Evolutionary conservation across 1,284 basidiomycete species (phyloP), one percentile per base, ranked within the genome.

Genomic region (Rhodotorula sp.): DNA sequence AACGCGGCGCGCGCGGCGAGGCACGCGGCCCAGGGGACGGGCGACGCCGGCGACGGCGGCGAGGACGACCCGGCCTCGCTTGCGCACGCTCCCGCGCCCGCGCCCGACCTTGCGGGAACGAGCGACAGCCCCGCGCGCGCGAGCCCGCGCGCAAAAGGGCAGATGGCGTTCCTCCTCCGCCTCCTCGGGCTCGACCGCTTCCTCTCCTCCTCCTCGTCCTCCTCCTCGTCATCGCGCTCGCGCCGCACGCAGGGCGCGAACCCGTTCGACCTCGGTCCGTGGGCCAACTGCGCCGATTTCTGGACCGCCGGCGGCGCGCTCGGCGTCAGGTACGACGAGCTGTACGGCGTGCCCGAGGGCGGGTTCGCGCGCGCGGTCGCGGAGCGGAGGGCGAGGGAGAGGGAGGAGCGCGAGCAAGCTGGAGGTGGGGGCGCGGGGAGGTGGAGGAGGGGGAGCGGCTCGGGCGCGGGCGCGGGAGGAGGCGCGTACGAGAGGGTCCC

Each of bases 281-380:
- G 89, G 25, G 85, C 87, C 77, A 99, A 99, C 82, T 99, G 97
- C 82, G 88, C 87, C 75, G 96, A 99, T 83, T 99, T 99, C 81
- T 99, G 96, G 96, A 88, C 89, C 58, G 87, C 86, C 64, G 93
- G 94, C 32, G 84, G 85, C 70, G 90, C 92, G 81, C 83, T 97
- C 10, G 92, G 91, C 2, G 89, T 99, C 37, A 90, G 96, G 81
- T 99, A 98, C 82, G 89, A 90, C 58, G 84, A 86, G 73, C 80
- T 99, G 80, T 97, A 95, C 81, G 95, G 97, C 80, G 87, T 99
- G 13, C 94, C 94, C 1, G 44, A 63, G 22, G 71, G 71, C 0
- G 71, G 71, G 21, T 77, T 67, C 34, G 27, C 19, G 65, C 53
- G 48, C 32, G 65, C 55, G 25, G 62, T 63, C n/a, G 41, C 50